These are phyloP conservation scores for Ganoderma sinense DNA, from an alignment of 1,284 basidiomycete genomes.

Conservation along the genomic window DNA sequence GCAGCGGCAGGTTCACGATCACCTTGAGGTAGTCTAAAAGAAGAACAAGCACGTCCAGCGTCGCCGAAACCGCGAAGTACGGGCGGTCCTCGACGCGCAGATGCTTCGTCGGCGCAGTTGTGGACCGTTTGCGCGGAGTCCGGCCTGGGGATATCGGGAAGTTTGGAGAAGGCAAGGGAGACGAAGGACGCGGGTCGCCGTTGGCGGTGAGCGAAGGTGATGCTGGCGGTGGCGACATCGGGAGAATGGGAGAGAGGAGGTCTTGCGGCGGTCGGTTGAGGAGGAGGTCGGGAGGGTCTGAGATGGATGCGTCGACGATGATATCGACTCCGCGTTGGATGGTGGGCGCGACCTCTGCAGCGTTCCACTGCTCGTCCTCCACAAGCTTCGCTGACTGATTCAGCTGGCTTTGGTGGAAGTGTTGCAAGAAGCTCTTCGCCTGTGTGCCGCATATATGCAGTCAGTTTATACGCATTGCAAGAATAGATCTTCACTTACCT, in stretches of 20 bases:
- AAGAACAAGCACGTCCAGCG: constrained; percentile 78
- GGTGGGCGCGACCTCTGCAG: constrained; percentile 73
- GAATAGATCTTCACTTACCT: constrained; percentile 51
- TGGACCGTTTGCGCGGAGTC: constrained; percentile 39
- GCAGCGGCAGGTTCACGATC: constrained; percentile 86
- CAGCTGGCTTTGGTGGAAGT: constrained; percentile 87
- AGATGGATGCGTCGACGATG: constrained; percentile 84
- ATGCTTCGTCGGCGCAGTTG: constrained; percentile 63
- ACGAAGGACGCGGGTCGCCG: constrained; percentile 35
- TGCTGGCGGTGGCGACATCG: constrained; percentile 29
- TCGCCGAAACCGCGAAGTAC: constrained; percentile 90
- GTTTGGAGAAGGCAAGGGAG: constrained; percentile 40
- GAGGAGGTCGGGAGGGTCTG: constrained; percentile 76
- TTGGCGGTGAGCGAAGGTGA: constrained; percentile 36
- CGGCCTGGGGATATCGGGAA: constrained; percentile 30
- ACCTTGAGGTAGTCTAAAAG: constrained; percentile 89
- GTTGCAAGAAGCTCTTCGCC: constrained; percentile 88
- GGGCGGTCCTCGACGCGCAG: constrained; percentile 85
- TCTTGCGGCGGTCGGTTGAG: constrained; percentile 38
- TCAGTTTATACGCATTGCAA: neutral
- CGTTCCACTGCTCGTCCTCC: constrained; percentile 91
- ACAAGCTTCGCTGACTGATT: constrained; percentile 89
- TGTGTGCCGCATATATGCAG: constrained; percentile 39
- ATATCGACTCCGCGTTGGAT: constrained; percentile 79
- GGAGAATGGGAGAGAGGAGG: constrained; percentile 32